A percentile compares a stretch with the other conserved stretches of the same genome.
Evolutionary conservation across 495 filamentous ascomycete species (phyloP).

Genomic region (Neurospora sp.): DNA sequence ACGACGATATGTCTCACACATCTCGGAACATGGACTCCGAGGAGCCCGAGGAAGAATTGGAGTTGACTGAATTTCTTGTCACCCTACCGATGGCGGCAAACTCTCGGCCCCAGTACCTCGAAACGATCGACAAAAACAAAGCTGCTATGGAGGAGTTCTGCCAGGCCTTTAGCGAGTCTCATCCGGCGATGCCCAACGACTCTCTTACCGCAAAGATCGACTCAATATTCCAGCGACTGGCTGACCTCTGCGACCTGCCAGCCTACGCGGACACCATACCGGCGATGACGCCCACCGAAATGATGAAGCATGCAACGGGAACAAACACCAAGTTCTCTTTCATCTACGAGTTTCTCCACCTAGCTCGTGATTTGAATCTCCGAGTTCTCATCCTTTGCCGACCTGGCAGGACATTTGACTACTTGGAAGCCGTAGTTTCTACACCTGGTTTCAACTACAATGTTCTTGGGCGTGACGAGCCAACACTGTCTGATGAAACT

Average conservation of each 20-base stretch:
- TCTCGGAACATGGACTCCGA: not conserved
- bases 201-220: conserved; percentile 24
- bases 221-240: conserved; percentile 25
- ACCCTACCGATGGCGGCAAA: conserved; percentile 33
- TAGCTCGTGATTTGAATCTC: conserved; percentile 19
- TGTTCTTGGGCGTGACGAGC: conserved; percentile 6
- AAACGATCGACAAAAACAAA: conserved; percentile 25
- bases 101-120: conserved; percentile 29
- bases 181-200: conserved; percentile 15
- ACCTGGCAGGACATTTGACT: conserved; percentile 26
- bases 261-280: conserved; percentile 25
- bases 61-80: conserved; percentile 20
- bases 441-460: conserved; percentile 15
- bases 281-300: conserved; percentile 16
- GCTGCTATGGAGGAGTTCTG: conserved; percentile 24
- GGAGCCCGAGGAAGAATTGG: conserved; percentile 4
- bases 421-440: conserved; percentile 27
- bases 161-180: conserved; percentile 14
- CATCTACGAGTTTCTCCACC: conserved; percentile 30
- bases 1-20: not conserved
- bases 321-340: conserved; percentile 39
- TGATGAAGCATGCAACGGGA: conserved; percentile 27
- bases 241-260: conserved; percentile 34
- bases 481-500: not conserved
- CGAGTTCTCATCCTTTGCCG: conserved; percentile 33